Evolutionary conservation across 176 grass and related monocot species (phyloP).

Genomic region (Lolium perenne): DNA sequence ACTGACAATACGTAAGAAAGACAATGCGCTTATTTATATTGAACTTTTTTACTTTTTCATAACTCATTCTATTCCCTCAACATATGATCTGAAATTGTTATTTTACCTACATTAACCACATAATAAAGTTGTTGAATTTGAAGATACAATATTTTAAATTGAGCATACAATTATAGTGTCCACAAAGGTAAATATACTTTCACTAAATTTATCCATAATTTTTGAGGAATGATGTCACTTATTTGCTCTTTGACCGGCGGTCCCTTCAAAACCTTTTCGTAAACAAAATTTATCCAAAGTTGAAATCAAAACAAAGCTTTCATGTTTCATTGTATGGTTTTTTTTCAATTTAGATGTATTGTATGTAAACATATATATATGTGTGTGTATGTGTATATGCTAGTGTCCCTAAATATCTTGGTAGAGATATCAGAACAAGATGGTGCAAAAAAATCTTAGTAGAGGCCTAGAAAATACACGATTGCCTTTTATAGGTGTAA

Average conservation of each 20-base stretch:
- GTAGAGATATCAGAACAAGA: neutral
- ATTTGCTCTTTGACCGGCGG: no score
- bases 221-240: neutral
- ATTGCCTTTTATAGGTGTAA: neutral
- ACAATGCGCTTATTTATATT: neutral
- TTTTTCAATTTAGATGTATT: neutral
- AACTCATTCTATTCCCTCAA: neutral
- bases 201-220: neutral
- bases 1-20: no score
- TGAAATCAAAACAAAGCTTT: neutral
- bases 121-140: neutral
- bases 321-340: neutral
- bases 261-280: no score
- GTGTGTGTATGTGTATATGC: neutral
- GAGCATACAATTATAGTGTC: neutral
- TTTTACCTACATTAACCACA: neutral
- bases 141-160: neutral
- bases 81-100: neutral
- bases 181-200: neutral
- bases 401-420: neutral
- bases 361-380: neutral
- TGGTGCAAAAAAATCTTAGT: neutral
- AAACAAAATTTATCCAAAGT: no score
- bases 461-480: neutral
- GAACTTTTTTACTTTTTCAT: slow-evolving; percentile 1